Base-by-base conservation (phyloP, 1,284 basidiomycete species). In the Rhodotorula sp. region DNA sequence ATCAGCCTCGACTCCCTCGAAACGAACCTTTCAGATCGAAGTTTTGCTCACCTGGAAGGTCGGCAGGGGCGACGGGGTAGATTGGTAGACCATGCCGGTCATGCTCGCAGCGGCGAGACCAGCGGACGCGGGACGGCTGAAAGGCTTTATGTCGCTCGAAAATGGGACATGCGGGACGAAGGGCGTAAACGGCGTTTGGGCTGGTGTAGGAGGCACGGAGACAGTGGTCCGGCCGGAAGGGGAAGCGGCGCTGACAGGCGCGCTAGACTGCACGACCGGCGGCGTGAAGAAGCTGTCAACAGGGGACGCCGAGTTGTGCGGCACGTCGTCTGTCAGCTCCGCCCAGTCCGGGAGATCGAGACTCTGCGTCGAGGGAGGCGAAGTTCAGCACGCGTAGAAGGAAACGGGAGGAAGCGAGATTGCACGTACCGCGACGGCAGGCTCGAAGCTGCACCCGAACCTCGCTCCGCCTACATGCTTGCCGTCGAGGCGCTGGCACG, bases 381-480 rank as follows among this genome's bases (percentile, higher is more conserved):
- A 24, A 13, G 5, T n/a, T 60, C 32, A 60, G 59, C 30, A 19
- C 6, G 24, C 11, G 20, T 8, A 5, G 7, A 15, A 29, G 10
- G 7, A 15, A 29, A 52, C 29, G 27, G n/a, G n/a, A 52, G 51
- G n/a, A 15, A 4, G 51, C 15, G 29, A 52, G 19, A 7, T 17
- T n/a, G n/a, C 9, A 56, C 49, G 32, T 15, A 70, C 68, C 9
- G 68, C 56, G 34, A 68, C 64, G 7, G 10, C 53, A 15, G 71
- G 68, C 55, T 73, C 71, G 34, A 70, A 73, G 36, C 60, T 66
- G 66, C 68, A 70, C 9, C 34, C 46, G 27, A 65, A 62, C 44
- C 56, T 64, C 39, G 15, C 29, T 8, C 65, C 67, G 2, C 36
- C 57, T 7, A 15, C 4, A 9, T 54, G 39, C 32, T 34, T 19